Evolutionary conservation across 345 rosid genomes (phyloP), one percentile per base, ranked within the genome.

Genomic region (Murraya koenigii): DNA sequence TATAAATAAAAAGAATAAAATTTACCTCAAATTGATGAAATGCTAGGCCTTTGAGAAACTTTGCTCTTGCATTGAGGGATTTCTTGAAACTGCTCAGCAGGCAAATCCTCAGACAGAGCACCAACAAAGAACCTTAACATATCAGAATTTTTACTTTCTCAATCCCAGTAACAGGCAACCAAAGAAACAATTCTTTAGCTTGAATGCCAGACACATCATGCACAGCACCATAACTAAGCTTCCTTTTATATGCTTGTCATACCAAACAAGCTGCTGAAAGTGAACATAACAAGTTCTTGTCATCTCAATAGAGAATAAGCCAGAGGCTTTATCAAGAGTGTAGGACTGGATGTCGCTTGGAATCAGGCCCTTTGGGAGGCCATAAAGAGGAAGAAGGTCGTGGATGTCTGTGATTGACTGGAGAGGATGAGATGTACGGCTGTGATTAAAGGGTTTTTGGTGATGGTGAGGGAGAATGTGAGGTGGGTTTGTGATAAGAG

Each of bases 111-210:
- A 30, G 95, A 92, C 8, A 93, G 61, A 61, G 89, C 63, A 13
- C 98, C 98, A 7, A 89, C 97, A 79, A 85, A 90, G 90, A 95
- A 88, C n/a, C 85, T 87, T 36, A 94, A 71, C 80, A 71, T 83
- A 33, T 74, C 90, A 0, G 89, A 79, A 69, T 74, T 81, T 70
- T 64, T 41, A 84, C 85, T 23, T 75, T 87, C 80, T 84, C 79
- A 74, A 95, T 95, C 64, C 82, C 90, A 23, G 89, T 87, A 33
- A 93, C 88, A 0, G 97, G 35, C 10, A 90, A 41, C 99, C 96
- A 95, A 1, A 93, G 1, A 76, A 92, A 92, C 9, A 79, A 79
- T 80, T 88, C 86, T 85, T 90, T 87, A 8, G 97, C 94, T 75
- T 84, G 84, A 74, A 95, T 93, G 23, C 98, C 97, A 10, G 77